Evolutionary conservation across 2,329 filamentous ascomycete genomes (phyloP).

Genomic region (Alternaria viburni): DNA sequence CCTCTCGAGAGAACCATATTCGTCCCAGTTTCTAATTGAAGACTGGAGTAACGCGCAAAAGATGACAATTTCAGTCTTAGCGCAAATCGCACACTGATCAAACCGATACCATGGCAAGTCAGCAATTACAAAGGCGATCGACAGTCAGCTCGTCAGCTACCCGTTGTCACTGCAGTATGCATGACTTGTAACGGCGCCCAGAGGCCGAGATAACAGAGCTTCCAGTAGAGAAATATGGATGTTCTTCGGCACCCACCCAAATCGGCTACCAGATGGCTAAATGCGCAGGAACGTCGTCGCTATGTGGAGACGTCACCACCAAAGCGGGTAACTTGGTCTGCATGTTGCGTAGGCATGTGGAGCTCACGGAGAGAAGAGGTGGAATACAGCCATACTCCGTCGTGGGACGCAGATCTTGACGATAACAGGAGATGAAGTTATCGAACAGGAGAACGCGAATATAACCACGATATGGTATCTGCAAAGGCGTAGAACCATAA

Average conservation of each 20-base stretch:
- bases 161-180: background rate
- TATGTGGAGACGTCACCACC: background rate
- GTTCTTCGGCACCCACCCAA: background rate
- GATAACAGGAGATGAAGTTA: background rate
- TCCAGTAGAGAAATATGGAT: background rate
- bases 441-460: background rate
- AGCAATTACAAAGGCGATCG: background rate
- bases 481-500: background rate
- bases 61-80: background rate
- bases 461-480: background rate
- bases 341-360: slow-evolving; percentile 6
- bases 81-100: background rate
- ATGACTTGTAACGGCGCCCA: background rate
- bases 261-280: background rate
- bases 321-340: background rate
- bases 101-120: background rate
- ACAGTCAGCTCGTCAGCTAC: background rate
- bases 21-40: background rate
- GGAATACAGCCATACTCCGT: background rate
- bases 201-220: background rate
- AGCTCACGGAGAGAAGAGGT: slow-evolving; percentile 1
- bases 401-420: background rate
- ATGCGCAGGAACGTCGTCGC: background rate
- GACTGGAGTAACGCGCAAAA: background rate
- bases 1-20: background rate